Conservation (phyloP, 1,284 basidiomycete species). For the Papiliotrema fonsecae region DNA sequence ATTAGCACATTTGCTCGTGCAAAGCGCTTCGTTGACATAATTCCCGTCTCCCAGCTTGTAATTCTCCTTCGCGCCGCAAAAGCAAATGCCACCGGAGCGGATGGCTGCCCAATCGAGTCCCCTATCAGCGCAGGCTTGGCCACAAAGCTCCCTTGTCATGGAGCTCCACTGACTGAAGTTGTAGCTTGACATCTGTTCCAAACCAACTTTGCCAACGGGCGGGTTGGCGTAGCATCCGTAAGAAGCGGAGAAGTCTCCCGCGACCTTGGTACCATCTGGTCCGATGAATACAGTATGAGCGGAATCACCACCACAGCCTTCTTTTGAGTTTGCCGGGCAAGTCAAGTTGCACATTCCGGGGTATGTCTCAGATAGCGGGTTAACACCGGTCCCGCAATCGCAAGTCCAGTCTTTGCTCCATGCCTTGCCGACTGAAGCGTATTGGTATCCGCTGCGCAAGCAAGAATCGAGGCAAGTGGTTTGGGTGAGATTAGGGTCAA, state of each 20-base stretch:
- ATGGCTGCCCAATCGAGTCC: not conserved
- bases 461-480: slow-evolving; percentile 18
- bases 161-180: slow-evolving; percentile 2
- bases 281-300: slow-evolving; percentile 3
- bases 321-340: slow-evolving; percentile 28
- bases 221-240: slow-evolving; percentile 3
- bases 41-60: slow-evolving; percentile 1
- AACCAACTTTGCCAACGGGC: not conserved
- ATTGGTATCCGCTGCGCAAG: slow-evolving; percentile 14
- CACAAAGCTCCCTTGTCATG: slow-evolving; percentile 4
- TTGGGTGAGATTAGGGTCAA: slow-evolving; percentile 10
- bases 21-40: not conserved
- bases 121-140: slow-evolving; percentile 2
- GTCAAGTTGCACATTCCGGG: slow-evolving; percentile 22
- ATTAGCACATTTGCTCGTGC: slow-evolving; percentile 1
- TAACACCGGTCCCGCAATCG: slow-evolving; percentile 20
- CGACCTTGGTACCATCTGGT: not conserved
- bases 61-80: not conserved
- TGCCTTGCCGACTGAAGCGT: slow-evolving; percentile 7
- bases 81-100: not conserved
- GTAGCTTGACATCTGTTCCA: not conserved
- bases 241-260: not conserved
- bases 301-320: slow-evolving; percentile 25
- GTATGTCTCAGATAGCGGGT: slow-evolving; percentile 9
- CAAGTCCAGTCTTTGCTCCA: slow-evolving; percentile 9